These are phyloP conservation scores for Lagenaria siceraria DNA, from an alignment of 306 rosid species.

Conservation along the genomic window DNA sequence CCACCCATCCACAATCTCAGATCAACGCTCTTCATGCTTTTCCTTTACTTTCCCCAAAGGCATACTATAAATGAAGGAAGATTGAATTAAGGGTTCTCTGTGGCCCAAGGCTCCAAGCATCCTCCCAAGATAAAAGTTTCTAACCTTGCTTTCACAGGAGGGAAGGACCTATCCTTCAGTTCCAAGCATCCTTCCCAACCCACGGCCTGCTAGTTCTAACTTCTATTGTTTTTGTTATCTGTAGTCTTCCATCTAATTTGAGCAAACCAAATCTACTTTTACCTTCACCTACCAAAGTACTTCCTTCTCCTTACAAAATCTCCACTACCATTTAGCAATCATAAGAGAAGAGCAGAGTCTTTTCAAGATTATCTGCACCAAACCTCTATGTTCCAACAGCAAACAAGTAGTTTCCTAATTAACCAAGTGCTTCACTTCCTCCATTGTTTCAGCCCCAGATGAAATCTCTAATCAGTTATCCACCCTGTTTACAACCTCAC, in stretches of 20 bases:
- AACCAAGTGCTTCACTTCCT: background rate
- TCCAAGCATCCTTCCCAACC: no score
- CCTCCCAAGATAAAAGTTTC: no score
- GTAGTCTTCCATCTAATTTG: background rate
- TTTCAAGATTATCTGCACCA: background rate
- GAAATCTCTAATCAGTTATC: background rate
- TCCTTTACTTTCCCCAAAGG: no score
- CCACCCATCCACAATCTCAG: no score
- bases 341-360: background rate
- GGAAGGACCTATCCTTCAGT: no score
- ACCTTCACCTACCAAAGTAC: background rate
- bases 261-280: background rate
- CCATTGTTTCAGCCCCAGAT: background rate
- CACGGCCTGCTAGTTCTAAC: no score
- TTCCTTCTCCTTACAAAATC: background rate
- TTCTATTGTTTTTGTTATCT: background rate
- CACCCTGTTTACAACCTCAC: background rate
- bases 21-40: no score
- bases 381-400: background rate
- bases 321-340: background rate
- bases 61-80: no score
- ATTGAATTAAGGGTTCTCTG: no score
- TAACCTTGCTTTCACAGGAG: no score
- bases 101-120: no score
- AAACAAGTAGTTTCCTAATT: background rate